phyloP scores from a whole-genome alignment of 371 early-diverging fungal genomes.

The Mortierella sp. region DNA sequence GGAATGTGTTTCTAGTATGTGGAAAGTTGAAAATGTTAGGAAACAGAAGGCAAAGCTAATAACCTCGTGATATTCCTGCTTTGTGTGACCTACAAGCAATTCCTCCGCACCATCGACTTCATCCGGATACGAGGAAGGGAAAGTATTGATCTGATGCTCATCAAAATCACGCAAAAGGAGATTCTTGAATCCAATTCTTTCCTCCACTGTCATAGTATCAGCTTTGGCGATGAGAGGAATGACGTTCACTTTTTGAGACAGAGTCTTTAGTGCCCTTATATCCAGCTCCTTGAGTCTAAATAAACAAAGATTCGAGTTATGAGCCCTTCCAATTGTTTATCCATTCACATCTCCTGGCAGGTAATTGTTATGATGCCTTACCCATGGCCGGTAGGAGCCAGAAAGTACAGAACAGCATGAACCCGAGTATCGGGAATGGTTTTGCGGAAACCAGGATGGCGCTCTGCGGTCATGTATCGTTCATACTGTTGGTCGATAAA shows the following conservation, averaged over 20 bases:
- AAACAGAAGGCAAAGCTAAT: neutral
- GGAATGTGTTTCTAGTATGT: slow-evolving; percentile 80
- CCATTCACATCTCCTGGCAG: neutral
- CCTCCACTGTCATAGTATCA: slow-evolving; percentile 76
- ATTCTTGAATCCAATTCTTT: slow-evolving; percentile 75
- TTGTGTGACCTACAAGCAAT: slow-evolving; percentile 63
- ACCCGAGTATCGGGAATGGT: slow-evolving; percentile 86
- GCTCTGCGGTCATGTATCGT: slow-evolving; percentile 89
- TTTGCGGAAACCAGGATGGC: slow-evolving; percentile 84
- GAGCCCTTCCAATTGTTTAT: slow-evolving; percentile 1
- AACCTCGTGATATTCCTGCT: neutral
- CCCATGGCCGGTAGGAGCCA: slow-evolving; percentile 94
- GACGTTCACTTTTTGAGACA: slow-evolving; percentile 88
- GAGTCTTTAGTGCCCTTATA: slow-evolving; percentile 84
- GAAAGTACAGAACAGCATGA: slow-evolving; percentile 96
- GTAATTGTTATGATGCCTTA: slow-evolving; percentile 33
- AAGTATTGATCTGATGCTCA: slow-evolving; percentile 82
- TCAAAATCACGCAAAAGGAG: slow-evolving; percentile 83
- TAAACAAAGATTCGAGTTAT: neutral
- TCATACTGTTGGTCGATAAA: slow-evolving; percentile 95
- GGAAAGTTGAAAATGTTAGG: neutral
- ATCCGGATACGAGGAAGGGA: slow-evolving; percentile 69
- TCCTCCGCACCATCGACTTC: slow-evolving; percentile 78
- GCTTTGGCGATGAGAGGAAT: slow-evolving; percentile 89
- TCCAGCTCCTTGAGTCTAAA: slow-evolving; percentile 89